Base-by-base conservation (phyloP, 495 filamentous ascomycete genomes). In the Aspergillus incahuasiensis region DNA sequence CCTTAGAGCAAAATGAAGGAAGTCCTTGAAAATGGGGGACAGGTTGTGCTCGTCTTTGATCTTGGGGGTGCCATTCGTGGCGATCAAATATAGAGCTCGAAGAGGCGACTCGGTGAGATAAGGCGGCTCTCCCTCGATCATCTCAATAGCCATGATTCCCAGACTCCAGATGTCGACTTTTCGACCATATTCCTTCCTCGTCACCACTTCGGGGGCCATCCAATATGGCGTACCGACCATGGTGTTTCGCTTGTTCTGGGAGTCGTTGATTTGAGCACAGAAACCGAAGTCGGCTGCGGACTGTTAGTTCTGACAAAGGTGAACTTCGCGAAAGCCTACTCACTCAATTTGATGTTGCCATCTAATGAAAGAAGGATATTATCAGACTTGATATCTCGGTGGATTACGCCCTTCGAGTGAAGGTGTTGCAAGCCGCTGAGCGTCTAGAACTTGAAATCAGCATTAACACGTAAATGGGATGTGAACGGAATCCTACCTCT, bases 111-210 rank as follows among this genome's bases (percentile, higher is more conserved):
- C 94, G 19, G 91, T 98, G 51, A 98, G 76, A 68, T 98, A 98
- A 15, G 94, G 94, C 15, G 94, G 94, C 64, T 98, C 94, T 59
- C 94, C 95, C 73, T 98, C 94, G 57, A 98, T 96, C 94, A 98
- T 98, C 70, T 98, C 94, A 62, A 98, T 98, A n/a, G 94, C 91
- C 94, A 98, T 98, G 70, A 98, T 98, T 52, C 94, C 94, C 47
- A 98, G 72, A 65, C 88, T 94, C 94, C 94, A 98, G 61, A 98
- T 97, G 67, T 98, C 94, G 48, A 98, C 91, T 68, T 98, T 98
- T 46, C 94, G 87, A 58, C 94, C 95, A 69, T 98, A 98, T 68
- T 97, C 94, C 68, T 98, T 97, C 16, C 91, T 79, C 5, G 91
- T 97, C 9, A 98, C 94, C 18, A 98, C 92, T 69, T 98, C 94